Conservation (phyloP, 768 basidiomycete genomes). For the Termitomyces sp. region DNA sequence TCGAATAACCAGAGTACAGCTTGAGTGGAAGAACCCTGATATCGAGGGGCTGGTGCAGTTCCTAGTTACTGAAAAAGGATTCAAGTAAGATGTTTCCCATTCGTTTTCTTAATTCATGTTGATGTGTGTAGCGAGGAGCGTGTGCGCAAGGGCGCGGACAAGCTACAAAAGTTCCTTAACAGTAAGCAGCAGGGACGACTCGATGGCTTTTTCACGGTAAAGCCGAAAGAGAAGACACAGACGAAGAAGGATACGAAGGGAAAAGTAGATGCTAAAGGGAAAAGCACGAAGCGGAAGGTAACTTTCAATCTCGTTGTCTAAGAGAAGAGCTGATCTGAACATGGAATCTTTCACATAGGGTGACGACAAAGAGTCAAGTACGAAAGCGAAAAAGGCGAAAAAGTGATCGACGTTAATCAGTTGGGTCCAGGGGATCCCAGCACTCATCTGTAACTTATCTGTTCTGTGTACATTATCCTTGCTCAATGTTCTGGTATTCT, state of each 20-base stretch:
- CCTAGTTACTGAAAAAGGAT: slow-evolving; percentile 91
- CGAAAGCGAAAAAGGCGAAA: slow-evolving; percentile 35
- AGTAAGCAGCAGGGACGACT: slow-evolving; percentile 95
- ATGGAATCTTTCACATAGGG: slow-evolving; percentile 21
- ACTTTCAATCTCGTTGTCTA: background rate
- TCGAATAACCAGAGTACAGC: slow-evolving; percentile 37
- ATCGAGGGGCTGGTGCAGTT: slow-evolving; percentile 92
- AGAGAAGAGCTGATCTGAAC: background rate
- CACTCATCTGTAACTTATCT: slow-evolving; percentile 11
- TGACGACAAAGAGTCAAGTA: slow-evolving; percentile 35
- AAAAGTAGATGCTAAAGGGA: slow-evolving; percentile 35
- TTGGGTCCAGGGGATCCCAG: too few relatives aligned
- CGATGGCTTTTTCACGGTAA: slow-evolving; percentile 90
- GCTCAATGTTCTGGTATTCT: background rate
- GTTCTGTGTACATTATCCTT: background rate
- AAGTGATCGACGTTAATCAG: slow-evolving; percentile 21
- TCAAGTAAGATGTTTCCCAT: slow-evolving; percentile 58
- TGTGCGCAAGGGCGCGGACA: slow-evolving; percentile 92
- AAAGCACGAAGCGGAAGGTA: slow-evolving; percentile 51
- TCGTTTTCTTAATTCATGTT: background rate
- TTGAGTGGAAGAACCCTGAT: slow-evolving; percentile 94
- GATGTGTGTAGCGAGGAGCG: slow-evolving; percentile 79
- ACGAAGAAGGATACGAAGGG: slow-evolving; percentile 31
- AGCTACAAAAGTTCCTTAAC: slow-evolving; percentile 80
- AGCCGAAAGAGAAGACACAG: slow-evolving; percentile 49